phyloP scores from a whole-genome alignment of 169 alveolate genomes.

The Eimeria acervulina region DNA sequence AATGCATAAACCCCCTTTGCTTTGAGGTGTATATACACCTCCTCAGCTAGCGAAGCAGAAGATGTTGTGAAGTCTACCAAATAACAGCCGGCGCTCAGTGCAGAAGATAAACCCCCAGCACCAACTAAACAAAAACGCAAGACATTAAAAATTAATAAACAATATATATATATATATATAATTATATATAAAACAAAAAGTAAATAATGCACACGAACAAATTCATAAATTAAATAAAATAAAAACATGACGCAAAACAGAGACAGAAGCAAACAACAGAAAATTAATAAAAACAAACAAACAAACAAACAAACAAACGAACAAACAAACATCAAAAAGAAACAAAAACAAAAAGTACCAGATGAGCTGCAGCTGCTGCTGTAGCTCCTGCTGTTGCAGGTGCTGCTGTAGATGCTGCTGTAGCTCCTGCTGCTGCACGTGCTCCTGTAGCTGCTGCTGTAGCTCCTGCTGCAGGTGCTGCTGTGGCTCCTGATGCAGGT shows the following conservation, averaged over 20 bases:
- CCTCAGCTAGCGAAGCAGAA: slow-evolving; percentile 89
- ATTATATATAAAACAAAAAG: neutral
- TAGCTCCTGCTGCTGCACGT: neutral
- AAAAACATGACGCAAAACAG: neutral
- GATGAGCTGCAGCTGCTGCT: too few species aligned
- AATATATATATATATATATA: too few species aligned
- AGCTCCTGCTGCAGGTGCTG: neutral
- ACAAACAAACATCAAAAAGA: too few species aligned
- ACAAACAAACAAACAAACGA: too few species aligned
- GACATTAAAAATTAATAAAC: too few species aligned
- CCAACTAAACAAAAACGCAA: slow-evolving; percentile 75
- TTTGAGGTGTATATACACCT: slow-evolving; percentile 85
- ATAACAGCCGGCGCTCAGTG: slow-evolving; percentile 87
- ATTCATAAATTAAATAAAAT: neutral
- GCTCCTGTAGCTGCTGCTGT: neutral
- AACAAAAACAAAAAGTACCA: too few species aligned
- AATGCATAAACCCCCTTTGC: slow-evolving; percentile 82
- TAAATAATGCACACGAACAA: neutral
- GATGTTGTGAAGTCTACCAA: slow-evolving; percentile 93
- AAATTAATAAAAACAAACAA: too few species aligned
- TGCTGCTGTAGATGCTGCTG: neutral
- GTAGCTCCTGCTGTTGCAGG: too few species aligned
- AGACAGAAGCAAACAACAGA: too few species aligned
- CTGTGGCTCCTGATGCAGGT: too few species aligned
- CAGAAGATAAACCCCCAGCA: slow-evolving; percentile 86